These are phyloP conservation scores for Xylariaceae sp. DNA, from an alignment of 2,329 filamentous ascomycete species.

Conservation along the genomic window DNA sequence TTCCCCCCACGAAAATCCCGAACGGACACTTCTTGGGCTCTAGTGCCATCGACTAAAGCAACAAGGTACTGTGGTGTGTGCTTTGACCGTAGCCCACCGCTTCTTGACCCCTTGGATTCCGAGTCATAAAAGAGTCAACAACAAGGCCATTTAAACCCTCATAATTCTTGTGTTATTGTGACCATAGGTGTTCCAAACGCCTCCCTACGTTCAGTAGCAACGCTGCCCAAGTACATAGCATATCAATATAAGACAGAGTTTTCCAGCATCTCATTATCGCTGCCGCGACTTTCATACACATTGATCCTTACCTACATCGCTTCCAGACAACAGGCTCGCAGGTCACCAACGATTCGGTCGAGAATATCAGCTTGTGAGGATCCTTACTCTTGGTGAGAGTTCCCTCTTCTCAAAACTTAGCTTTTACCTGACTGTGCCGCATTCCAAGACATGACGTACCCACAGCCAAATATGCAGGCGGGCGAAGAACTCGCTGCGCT, in stretches of 20 bases:
- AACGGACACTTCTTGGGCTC: slow-evolving; percentile 29
- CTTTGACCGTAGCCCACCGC: slow-evolving; percentile 29
- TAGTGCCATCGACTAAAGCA: slow-evolving; percentile 26
- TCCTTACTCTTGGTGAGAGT: slow-evolving; percentile 4
- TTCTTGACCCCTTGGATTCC: slow-evolving; percentile 20
- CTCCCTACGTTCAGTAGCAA: slow-evolving; percentile 5
- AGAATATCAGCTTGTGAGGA: neutral
- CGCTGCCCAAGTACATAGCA: slow-evolving; percentile 50
- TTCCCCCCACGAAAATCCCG: slow-evolving; percentile 8
- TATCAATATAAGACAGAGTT: slow-evolving; percentile 57
- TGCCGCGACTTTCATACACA: slow-evolving; percentile 22
- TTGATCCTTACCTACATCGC: slow-evolving; percentile 25
- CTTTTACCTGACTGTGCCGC: slow-evolving; percentile 6
- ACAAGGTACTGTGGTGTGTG: slow-evolving; percentile 9
- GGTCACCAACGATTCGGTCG: slow-evolving; percentile 1
- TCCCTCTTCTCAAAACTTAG: slow-evolving; percentile 3
- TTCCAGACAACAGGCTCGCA: slow-evolving; percentile 15
- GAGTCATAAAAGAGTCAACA: slow-evolving; percentile 21
- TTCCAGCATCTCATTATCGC: slow-evolving; percentile 35
- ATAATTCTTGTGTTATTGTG: slow-evolving; percentile 4
- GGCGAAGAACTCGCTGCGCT: slow-evolving; percentile 84
- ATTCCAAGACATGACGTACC: slow-evolving; percentile 46
- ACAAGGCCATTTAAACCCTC: slow-evolving; percentile 13
- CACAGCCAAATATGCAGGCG: slow-evolving; percentile 62
- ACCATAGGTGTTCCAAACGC: neutral